Evolutionary conservation across 371 early-diverging fungal genomes (phyloP).

Genomic region (Mucor saturninus): DNA sequence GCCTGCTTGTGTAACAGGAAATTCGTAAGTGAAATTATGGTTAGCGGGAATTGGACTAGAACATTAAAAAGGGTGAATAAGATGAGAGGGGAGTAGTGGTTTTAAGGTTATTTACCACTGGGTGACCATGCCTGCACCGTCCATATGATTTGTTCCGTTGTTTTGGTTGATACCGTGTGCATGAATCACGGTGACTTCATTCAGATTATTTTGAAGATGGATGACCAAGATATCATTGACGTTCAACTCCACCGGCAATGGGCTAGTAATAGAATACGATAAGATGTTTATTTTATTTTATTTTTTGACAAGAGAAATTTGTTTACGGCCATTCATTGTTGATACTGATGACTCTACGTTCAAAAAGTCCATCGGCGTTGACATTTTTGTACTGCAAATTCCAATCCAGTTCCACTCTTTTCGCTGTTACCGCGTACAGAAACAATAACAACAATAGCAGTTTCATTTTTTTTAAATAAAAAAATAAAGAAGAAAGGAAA

Average conservation of each 20-base stretch:
- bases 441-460: too few species aligned
- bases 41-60: slow-evolving; percentile 37
- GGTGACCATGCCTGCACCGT: slow-evolving; percentile 70
- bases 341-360: slow-evolving; percentile 73
- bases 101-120: slow-evolving; percentile 48
- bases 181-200: slow-evolving; percentile 68
- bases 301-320: slow-evolving; percentile 18
- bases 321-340: slow-evolving; percentile 74
- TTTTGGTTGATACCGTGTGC: slow-evolving; percentile 72
- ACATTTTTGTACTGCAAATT: slow-evolving; percentile 65
- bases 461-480: slow-evolving; percentile 4
- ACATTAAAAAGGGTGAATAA: background rate
- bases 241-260: slow-evolving; percentile 45
- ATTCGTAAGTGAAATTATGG: slow-evolving; percentile 63
- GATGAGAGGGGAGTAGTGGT: too few species aligned
- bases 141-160: slow-evolving; percentile 56
- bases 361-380: slow-evolving; percentile 69
- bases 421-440: slow-evolving; percentile 27
- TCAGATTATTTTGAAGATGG: slow-evolving; percentile 65
- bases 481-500: slow-evolving; percentile 2
- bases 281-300: background rate
- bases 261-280: slow-evolving; percentile 21
- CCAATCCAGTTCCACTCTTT: slow-evolving; percentile 69
- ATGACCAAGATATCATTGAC: slow-evolving; percentile 64
- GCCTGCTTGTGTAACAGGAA: slow-evolving; percentile 46